These are phyloP conservation scores for Citrullus colocynthis DNA, from an alignment of 306 rosid genomes.

Conservation along the genomic window DNA sequence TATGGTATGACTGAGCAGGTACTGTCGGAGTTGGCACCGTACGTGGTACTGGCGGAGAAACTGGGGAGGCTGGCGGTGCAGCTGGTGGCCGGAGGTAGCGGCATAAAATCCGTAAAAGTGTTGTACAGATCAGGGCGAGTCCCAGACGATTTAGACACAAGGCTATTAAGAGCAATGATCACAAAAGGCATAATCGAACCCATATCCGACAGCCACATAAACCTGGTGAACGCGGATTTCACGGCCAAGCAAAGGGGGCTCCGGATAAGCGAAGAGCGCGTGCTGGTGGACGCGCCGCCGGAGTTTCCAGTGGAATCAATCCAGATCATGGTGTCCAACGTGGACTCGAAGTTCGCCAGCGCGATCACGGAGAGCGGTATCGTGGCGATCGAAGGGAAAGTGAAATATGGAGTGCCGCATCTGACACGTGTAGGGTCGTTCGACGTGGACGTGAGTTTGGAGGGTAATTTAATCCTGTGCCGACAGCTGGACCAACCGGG, in stretches of 20 bases:
- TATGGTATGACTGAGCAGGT: constrained; percentile 25
- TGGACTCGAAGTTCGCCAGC: constrained; percentile 66
- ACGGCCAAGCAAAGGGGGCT: constrained; percentile 75
- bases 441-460: constrained; percentile 72
- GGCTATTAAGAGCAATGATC: constrained; percentile 89
- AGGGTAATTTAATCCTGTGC: constrained; percentile 74
- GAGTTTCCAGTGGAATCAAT: constrained; percentile 65
- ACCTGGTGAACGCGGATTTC: constrained; percentile 82
- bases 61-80: constrained; percentile 70
- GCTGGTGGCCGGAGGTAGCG: constrained; percentile 60
- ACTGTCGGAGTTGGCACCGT: constrained; percentile 63
- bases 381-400: constrained; percentile 72
- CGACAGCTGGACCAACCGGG: constrained; percentile 85
- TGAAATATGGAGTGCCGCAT: constrained; percentile 64
- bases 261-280: constrained; percentile 62
- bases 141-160: constrained; percentile 74
- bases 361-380: constrained; percentile 40
- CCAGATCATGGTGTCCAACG: constrained; percentile 45
- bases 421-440: constrained; percentile 55
- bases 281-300: constrained; percentile 35
- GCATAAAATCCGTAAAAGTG: constrained; percentile 50
- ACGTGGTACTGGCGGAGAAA: constrained; percentile 64
- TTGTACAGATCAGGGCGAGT: constrained; percentile 45
- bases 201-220: constrained; percentile 51
- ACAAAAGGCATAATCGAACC: constrained; percentile 82